Percentiles rank a stretch among this genome's conserved stretches.
phyloP scores from a whole-genome alignment of 495 filamentous ascomycete genomes.

The Bombardia bombarda region DNA sequence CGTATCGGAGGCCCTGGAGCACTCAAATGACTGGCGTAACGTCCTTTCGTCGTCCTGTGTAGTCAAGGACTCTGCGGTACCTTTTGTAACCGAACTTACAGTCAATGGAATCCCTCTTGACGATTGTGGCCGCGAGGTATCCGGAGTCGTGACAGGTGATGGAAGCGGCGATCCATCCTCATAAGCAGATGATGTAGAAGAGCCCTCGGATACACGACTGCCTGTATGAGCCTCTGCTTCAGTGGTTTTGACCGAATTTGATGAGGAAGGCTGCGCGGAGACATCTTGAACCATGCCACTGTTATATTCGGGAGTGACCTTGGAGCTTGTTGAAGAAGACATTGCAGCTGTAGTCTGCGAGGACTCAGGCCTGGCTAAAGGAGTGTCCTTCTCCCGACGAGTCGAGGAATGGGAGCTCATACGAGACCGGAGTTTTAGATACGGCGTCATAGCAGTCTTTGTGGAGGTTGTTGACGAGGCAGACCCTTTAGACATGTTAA shows the following conservation, averaged over 20 bases:
- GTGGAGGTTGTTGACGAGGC: conserved; percentile 1
- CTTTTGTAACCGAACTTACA: conserved; percentile 3
- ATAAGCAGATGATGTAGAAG: conserved; percentile 34
- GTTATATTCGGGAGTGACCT: conserved; percentile 1
- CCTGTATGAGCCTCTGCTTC: conserved; percentile 7
- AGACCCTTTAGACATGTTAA: conserved; percentile 11
- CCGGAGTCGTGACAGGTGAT: conserved; percentile 33
- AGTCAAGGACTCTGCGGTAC: background rate
- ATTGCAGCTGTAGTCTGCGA: background rate
- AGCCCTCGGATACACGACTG: conserved; percentile 31
- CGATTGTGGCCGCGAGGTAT: conserved; percentile 39
- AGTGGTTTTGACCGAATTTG: conserved; percentile 4
- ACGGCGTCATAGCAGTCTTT: conserved; percentile 6
- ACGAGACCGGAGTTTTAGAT: conserved; percentile 9
- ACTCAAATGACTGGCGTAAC: conserved; percentile 11
- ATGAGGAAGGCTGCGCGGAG: background rate
- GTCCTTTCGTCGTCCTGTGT: conserved; percentile 18
- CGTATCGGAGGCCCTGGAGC: conserved; percentile 8
- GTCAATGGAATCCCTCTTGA: conserved; percentile 21
- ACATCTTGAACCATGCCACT: background rate
- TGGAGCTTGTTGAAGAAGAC: background rate
- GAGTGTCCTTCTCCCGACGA: background rate
- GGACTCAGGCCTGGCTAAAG: background rate
- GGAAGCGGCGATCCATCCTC: conserved; percentile 35
- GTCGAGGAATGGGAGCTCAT: conserved; percentile 6